These are phyloP conservation scores for Hypoxylon rubiginosum DNA, from an alignment of 2,329 filamentous ascomycete species.

Conservation along the genomic window DNA sequence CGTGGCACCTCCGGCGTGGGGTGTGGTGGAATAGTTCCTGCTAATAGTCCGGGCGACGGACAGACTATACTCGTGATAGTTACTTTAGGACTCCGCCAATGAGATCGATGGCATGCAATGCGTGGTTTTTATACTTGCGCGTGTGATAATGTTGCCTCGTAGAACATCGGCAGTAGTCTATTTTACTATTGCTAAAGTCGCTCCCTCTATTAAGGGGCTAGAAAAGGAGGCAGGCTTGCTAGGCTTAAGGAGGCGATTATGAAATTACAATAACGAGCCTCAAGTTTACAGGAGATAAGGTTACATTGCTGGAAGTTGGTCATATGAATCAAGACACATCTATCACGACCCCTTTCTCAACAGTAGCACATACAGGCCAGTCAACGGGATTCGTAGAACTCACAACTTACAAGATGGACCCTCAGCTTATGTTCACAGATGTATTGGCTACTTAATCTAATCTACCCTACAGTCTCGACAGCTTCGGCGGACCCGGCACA, in stretches of 20 bases:
- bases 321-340: too few relatives aligned
- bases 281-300: neutral
- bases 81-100: neutral
- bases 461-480: constrained; percentile 33
- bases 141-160: neutral
- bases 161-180: neutral
- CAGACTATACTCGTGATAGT: neutral
- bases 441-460: neutral
- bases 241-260: neutral
- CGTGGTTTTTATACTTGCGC: neutral
- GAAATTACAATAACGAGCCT: neutral
- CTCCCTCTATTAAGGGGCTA: neutral
- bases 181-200: neutral
- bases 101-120: neutral
- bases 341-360: neutral
- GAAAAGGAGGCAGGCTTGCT: neutral
- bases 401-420: neutral
- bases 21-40: neutral
- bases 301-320: neutral
- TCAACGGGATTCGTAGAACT: neutral
- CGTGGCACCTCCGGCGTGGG: too few relatives aligned
- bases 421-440: neutral
- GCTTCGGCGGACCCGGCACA: constrained; percentile 17
- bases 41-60: neutral
- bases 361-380: neutral